phyloP scores from a whole-genome alignment of 768 basidiomycete genomes.

The Agrocybe praecox region DNA sequence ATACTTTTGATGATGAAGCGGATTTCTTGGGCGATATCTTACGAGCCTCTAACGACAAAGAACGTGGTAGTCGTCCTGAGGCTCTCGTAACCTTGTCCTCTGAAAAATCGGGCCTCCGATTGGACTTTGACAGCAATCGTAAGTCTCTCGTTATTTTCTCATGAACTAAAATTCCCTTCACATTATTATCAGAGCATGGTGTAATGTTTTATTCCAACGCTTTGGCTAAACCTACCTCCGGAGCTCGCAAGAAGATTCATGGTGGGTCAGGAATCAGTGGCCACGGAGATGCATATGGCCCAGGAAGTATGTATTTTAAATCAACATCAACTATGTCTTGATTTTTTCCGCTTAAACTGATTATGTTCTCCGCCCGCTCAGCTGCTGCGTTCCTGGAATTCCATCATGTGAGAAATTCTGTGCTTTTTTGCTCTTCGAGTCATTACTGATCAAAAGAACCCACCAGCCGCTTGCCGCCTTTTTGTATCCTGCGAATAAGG shows the following conservation, averaged over 20 bases:
- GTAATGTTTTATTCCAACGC: slow-evolving; percentile 77
- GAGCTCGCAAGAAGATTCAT: slow-evolving; percentile 72
- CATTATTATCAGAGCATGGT: slow-evolving; percentile 60
- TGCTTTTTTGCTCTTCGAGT: slow-evolving; percentile 6
- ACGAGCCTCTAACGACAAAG: slow-evolving; percentile 31
- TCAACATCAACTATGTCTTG: slow-evolving; percentile 3
- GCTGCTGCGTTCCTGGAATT: slow-evolving; percentile 72
- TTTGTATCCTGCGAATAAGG: slow-evolving; percentile 56
- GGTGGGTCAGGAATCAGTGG: slow-evolving; percentile 65
- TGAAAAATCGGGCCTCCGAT: slow-evolving; percentile 56
- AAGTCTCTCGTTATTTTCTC: slow-evolving; percentile 21
- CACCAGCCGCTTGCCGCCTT: slow-evolving; percentile 64
- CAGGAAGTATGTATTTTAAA: slow-evolving; percentile 46
- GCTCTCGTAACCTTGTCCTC: slow-evolving; percentile 58
- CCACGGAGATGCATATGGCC: slow-evolving; percentile 59
- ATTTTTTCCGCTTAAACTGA: not conserved
- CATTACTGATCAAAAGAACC: not conserved
- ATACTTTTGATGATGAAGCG: slow-evolving; percentile 40
- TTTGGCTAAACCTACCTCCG: slow-evolving; percentile 45
- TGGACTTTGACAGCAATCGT: slow-evolving; percentile 75
- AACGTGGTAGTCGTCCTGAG: slow-evolving; percentile 31
- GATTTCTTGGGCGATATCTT: slow-evolving; percentile 51
- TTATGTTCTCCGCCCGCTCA: slow-evolving; percentile 20
- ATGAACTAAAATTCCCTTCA: not conserved
- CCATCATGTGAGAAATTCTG: slow-evolving; percentile 48